phyloP scores from a whole-genome alignment of 306 rosid genomes.

The Prosopis cineraria region DNA sequence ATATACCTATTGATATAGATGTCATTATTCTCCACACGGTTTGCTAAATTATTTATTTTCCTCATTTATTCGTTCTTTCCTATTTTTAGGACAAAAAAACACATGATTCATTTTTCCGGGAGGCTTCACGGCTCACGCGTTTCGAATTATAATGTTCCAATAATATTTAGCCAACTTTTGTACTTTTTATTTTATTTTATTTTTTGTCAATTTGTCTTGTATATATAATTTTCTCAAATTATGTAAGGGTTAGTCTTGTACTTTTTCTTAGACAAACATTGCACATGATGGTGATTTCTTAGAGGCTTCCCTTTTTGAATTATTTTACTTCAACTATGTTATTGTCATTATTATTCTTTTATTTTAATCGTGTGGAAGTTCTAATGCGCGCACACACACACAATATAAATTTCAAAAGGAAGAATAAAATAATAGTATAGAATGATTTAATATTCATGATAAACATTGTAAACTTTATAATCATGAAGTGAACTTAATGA shows the following conservation, averaged over 20 bases:
- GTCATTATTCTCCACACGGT: slow-evolving; percentile 7
- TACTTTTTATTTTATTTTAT: background rate
- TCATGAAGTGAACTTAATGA: too few species aligned
- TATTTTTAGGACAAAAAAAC: background rate
- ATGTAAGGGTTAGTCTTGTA: background rate
- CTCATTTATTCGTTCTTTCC: background rate
- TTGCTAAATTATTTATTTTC: background rate
- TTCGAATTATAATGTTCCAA: background rate
- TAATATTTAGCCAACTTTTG: background rate
- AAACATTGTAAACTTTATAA: too few species aligned
- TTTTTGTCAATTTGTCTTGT: slow-evolving; percentile 2
- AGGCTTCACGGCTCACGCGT: slow-evolving; percentile 42
- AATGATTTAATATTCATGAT: too few species aligned
- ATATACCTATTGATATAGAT: background rate
- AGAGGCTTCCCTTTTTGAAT: slow-evolving; percentile 7
- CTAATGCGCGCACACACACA: too few species aligned
- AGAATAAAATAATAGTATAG: too few species aligned
- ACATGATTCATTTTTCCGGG: slow-evolving; percentile 35
- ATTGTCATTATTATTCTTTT: background rate
- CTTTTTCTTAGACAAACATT: background rate
- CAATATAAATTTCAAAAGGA: too few species aligned
- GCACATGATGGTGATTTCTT: background rate
- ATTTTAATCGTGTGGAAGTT: too few species aligned
- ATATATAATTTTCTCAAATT: background rate
- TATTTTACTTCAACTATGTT: background rate